These are phyloP conservation scores for Zea luxurians DNA, from an alignment of 176 grass and related monocot genomes.

Conservation along the genomic window DNA sequence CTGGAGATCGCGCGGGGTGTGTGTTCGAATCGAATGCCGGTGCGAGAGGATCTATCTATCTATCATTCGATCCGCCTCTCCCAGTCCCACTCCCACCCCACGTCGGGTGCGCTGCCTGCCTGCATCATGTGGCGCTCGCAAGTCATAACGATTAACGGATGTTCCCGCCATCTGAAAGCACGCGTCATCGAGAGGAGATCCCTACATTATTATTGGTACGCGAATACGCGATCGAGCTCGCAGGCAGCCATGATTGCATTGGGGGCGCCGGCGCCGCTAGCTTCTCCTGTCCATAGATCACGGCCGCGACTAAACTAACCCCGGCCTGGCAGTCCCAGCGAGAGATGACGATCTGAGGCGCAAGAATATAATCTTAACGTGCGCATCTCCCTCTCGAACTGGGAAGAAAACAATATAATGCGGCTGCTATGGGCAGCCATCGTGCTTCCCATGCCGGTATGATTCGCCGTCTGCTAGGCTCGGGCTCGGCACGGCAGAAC, in stretches of 20 bases:
- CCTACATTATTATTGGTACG: no score
- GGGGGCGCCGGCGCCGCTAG: no score
- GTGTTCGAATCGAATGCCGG: not conserved
- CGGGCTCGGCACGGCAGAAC: no score
- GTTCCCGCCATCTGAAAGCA: not conserved
- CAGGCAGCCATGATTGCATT: no score
- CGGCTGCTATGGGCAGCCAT: no score
- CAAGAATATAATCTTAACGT: slow-evolving; percentile 14
- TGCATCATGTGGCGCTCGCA: not conserved
- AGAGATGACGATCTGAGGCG: not conserved
- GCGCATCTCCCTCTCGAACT: not conserved
- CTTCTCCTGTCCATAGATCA: slow-evolving; percentile 31
- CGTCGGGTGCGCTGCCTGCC: not conserved
- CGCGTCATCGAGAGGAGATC: not conserved
- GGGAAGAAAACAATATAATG: not conserved
- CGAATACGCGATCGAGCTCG: no score
- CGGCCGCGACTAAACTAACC: not conserved
- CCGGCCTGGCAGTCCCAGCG: no score
- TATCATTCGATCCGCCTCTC: not conserved
- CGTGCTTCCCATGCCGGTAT: not conserved
- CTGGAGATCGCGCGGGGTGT: slow-evolving; percentile 12
- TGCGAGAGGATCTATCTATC: slow-evolving; percentile 3
- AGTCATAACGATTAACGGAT: slow-evolving; percentile 2
- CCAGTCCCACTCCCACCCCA: not conserved
- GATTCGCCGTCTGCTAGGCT: not conserved